Evolutionary conservation across 768 basidiomycete genomes (phyloP).

Genomic region (Suillus subaureus): DNA sequence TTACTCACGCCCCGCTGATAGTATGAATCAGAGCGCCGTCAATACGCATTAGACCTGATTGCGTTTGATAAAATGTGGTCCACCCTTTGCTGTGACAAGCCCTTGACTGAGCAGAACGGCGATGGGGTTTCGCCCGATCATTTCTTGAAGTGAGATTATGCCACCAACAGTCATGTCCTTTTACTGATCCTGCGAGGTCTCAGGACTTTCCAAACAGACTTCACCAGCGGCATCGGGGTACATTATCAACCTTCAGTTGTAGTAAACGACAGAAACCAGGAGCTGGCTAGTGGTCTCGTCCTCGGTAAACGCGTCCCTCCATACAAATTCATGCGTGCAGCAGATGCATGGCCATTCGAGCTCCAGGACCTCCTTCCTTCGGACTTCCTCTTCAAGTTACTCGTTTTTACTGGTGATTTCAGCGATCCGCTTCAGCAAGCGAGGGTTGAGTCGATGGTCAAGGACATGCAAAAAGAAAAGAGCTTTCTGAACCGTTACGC

Average conservation of each 20-base stretch:
- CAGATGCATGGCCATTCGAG: constrained; percentile 48
- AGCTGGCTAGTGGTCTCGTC: constrained; percentile 40
- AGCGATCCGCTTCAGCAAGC: constrained; percentile 24
- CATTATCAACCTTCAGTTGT: constrained; percentile 47
- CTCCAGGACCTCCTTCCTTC: constrained; percentile 52
- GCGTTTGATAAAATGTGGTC: constrained; percentile 54
- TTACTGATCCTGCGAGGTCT: neutral
- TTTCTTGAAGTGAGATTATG: constrained; percentile 41
- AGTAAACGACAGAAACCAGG: constrained; percentile 37
- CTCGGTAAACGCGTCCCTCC: constrained; percentile 54
- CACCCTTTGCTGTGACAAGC: constrained; percentile 54
- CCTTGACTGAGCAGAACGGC: constrained; percentile 37
- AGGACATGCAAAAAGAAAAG: constrained; percentile 24
- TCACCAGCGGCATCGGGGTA: constrained; percentile 50
- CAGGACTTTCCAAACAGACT: constrained; percentile 46
- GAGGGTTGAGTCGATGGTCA: constrained; percentile 29
- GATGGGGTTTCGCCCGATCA: constrained; percentile 44
- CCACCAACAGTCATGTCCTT: neutral
- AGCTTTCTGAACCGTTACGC: constrained; percentile 32
- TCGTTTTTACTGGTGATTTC: constrained; percentile 47
- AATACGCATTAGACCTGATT: constrained; percentile 57
- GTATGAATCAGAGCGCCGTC: constrained; percentile 57
- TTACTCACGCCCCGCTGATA: constrained; percentile 18
- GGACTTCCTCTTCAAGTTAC: constrained; percentile 50
- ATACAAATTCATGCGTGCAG: constrained; percentile 46